A percentile compares a stretch with the other conserved stretches of the same genome.
These are phyloP conservation scores for Colletotrichum plurivorum DNA, from an alignment of 2,329 filamentous ascomycete species.

Conservation along the genomic window DNA sequence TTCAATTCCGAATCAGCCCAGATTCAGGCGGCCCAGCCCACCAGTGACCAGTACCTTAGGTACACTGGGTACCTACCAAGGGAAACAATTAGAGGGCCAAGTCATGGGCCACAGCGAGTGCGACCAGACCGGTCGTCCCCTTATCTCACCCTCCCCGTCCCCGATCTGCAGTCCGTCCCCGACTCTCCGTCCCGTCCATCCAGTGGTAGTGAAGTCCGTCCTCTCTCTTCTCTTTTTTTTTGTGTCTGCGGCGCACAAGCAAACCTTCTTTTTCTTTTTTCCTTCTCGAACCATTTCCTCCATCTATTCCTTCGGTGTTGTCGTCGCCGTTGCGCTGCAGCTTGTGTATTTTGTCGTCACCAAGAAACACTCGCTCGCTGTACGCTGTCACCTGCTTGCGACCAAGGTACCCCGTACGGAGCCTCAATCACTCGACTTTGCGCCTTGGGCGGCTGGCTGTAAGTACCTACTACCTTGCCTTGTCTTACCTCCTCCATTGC, in stretches of 20 bases:
- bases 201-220: not conserved
- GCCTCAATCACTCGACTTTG: not conserved
- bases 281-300: not conserved
- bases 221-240: not conserved
- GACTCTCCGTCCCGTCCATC: conserved; percentile 9
- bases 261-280: conserved; percentile 13
- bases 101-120: not conserved
- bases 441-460: too few species aligned
- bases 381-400: not conserved
- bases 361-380: not conserved
- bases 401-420: not conserved
- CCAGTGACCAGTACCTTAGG: too few species aligned
- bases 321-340: not conserved
- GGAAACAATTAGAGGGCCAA: not conserved
- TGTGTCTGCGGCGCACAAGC: conserved; percentile 25
- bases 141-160: conserved; percentile 18
- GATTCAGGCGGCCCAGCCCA: not conserved
- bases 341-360: not conserved
- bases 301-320: not conserved
- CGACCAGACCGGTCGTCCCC: not conserved
- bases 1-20: conserved; percentile 23
- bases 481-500: too few species aligned
- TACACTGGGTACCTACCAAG: too few species aligned
- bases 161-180: conserved; percentile 23
- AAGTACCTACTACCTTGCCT: too few species aligned